Evolutionary conservation across 495 filamentous ascomycete genomes (phyloP), one percentile per base, ranked within the genome.

Genomic region (Neurospora sp.): DNA sequence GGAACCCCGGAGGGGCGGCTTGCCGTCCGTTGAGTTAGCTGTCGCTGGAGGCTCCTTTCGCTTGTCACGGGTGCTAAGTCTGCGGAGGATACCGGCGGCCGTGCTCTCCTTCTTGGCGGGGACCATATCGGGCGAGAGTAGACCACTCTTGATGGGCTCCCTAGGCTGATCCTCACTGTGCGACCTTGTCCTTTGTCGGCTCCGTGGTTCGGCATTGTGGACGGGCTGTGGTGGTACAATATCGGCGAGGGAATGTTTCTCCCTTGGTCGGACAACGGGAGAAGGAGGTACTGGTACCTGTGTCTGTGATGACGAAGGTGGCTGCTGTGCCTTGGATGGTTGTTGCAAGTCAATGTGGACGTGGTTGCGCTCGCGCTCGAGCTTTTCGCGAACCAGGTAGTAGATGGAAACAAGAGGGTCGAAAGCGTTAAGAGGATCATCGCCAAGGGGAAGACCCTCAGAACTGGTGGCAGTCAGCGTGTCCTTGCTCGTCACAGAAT

Each of bases 91-190:
- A n/a, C 95, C 92, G 8, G 88, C 92, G 70, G 93, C 93, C 39
- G 93, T 89, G 75, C 93, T 94, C 79, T 97, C 94, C 79, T 96
- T 98, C 83, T 92, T 94, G 40, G 82, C 82, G 0, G 90, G 86
- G 20, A 87, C 71, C 77, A 79, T 88, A 68, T 94, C 92, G 4
- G 88, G 87, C 80, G 76, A 92, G 75, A 79, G 77, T 12, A 94
- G 89, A 20, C 91, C 81, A 77, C 91, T 91, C 81, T 94, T 93
- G 82, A 93, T 83, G 4, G 86, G 87, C 69, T 96, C 92, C 4
- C 89, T 84, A 18, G 94, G 87, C 41, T 99, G 96, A 74, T 98
- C 96, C 81, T 98, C 96, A 53, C 96, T 97, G 78, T 98, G 96
- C 0, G 96, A 98, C 72, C 96, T 85, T 39, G 96, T 94, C 59